Evolutionary conservation across 2,329 filamentous ascomycete genomes (phyloP), one percentile per base, ranked within the genome.

Genomic region (Pyrenophora seminiperda): DNA sequence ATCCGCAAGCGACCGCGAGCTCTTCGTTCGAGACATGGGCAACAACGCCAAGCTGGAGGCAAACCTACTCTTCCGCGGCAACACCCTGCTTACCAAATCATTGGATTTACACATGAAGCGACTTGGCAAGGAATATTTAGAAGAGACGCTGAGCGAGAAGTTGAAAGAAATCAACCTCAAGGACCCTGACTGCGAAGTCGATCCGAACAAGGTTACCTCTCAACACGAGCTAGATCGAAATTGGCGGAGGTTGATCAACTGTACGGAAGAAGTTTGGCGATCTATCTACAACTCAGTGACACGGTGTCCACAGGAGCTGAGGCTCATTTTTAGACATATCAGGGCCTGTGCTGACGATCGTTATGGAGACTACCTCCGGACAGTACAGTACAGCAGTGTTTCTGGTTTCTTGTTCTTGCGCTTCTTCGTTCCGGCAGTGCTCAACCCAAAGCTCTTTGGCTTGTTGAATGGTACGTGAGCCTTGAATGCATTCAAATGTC

Each of bases 91-190:
- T 20, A 99, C 94, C 0, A 95, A 97, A 71, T 88, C 92, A 1
- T 81, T 99, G 36, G 94, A 99, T 70, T 89, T 91, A 51, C 92
- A 99, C 71, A 97, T 99, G 94, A 89, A 91, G 50, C 85, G 94
- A 7, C 79, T 97, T 1, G 94, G 94, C 33, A 93, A 91, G 61
- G 92, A 97, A 61, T 99, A 96, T 64, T 76, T 99, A 1, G 90
- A 95, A 61, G 90, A 95, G 41, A 88, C 90, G 0, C 79, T 99
- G 31, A 85, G 85, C n/a, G 87, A 91, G 42, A 94, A 92, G 72
- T 83, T 99, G 36, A 81, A 83, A 50, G 90, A 96, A 67, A 96
- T 99, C 69, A 94, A 96, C 65, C 88, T 93, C 61, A 84, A 88
- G 56, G 91, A 97, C 66, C 88, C 89, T 0, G 89, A 97, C 63